Percentiles rank a stretch among this genome's conserved stretches.
These are phyloP conservation scores for Monilinia vaccinii-corymbosi DNA, from an alignment of 2,329 filamentous ascomycete genomes.

Conservation along the genomic window DNA sequence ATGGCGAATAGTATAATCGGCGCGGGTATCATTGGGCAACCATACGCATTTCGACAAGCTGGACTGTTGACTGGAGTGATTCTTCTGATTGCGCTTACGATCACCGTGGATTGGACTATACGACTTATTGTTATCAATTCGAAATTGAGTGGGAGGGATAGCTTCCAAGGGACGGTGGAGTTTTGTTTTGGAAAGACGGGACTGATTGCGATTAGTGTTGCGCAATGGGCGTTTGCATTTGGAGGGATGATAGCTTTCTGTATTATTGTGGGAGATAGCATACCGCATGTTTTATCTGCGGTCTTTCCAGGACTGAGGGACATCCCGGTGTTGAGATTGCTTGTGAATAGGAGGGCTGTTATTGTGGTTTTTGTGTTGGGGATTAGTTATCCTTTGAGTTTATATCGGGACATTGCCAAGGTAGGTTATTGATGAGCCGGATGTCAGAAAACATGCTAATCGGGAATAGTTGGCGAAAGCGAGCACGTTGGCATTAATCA, in stretches of 20 bases:
- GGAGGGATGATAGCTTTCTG: conserved; percentile 98
- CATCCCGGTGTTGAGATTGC: conserved; percentile 69
- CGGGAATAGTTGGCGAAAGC: conserved; percentile 74
- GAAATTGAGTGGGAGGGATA: conserved; percentile 87
- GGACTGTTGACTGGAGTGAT: conserved; percentile 73
- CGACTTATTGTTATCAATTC: conserved; percentile 94
- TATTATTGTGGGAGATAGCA: conserved; percentile 93
- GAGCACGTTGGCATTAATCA: conserved; percentile 82
- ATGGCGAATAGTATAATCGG: conserved; percentile 99
- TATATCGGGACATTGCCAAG: conserved; percentile 97
- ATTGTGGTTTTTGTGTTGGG: conserved; percentile 83
- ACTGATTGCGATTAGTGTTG: conserved; percentile 76
- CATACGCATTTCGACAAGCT: conserved; percentile 91
- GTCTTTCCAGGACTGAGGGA: conserved; percentile 67
- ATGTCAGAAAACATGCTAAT: neutral
- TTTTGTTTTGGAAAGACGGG: conserved; percentile 87
- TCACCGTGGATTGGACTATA: conserved; percentile 95
- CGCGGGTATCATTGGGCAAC: conserved; percentile 70
- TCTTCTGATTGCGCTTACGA: conserved; percentile 68
- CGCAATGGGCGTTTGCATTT: conserved; percentile 98
- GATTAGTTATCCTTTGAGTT: conserved; percentile 80
- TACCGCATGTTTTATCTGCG: conserved; percentile 78
- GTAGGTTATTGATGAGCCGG: conserved; percentile 36
- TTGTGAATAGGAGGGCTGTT: conserved; percentile 72
- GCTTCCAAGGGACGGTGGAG: conserved; percentile 92